Conservation (phyloP, 768 basidiomycete genomes). For the Suillus occidentalis region DNA sequence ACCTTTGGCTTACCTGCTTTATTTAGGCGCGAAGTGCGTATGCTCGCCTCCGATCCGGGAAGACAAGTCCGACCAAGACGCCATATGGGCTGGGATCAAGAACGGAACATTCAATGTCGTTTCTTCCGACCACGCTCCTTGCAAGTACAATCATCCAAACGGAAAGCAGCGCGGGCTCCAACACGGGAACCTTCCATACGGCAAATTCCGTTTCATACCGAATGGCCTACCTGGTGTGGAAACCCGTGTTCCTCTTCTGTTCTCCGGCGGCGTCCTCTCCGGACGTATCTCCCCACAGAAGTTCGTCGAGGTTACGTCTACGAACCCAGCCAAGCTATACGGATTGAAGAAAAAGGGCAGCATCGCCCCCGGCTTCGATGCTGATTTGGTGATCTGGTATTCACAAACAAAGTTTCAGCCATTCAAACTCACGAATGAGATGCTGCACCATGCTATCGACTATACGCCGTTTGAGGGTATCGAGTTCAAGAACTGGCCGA, state of each 20-base stretch:
- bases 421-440: constrained; percentile 21
- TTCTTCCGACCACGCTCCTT: constrained; percentile 34
- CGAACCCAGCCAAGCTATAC: constrained; percentile 35
- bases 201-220: constrained; percentile 33
- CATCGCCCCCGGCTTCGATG: constrained; percentile 34
- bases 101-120: constrained; percentile 29
- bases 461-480: constrained; percentile 39
- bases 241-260: constrained; percentile 33
- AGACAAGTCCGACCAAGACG: constrained; percentile 16
- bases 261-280: constrained; percentile 29
- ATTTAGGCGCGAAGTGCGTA: constrained; percentile 17
- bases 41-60: constrained; percentile 20
- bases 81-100: constrained; percentile 18
- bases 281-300: constrained; percentile 29
- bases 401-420: constrained; percentile 11
- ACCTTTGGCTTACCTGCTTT: neutral
- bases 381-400: constrained; percentile 34
- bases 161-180: constrained; percentile 26
- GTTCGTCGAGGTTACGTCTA: constrained; percentile 35
- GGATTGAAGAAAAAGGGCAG: constrained; percentile 35
- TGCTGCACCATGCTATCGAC: constrained; percentile 29
- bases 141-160: constrained; percentile 25
- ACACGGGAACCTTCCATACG: constrained; percentile 24
- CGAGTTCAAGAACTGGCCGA: constrained; percentile 33
- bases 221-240: constrained; percentile 37